These are phyloP conservation scores for Penicillium capsulatum DNA, from an alignment of 2,329 filamentous ascomycete species.

Conservation along the genomic window DNA sequence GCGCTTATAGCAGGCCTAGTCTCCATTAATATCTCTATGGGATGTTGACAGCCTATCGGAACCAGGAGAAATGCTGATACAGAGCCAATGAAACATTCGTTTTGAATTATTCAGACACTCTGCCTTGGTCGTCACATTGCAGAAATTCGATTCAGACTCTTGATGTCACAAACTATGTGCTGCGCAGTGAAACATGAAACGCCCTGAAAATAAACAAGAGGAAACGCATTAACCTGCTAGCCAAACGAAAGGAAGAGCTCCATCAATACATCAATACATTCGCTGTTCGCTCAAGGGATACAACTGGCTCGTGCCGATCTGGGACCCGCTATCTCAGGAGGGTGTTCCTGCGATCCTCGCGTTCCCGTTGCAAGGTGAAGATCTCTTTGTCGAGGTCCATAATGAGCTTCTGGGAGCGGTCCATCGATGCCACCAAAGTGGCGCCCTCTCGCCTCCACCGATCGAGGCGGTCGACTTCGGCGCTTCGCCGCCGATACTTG, in stretches of 20 bases:
- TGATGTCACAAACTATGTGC: constrained; percentile 24
- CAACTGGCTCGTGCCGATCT: constrained; percentile 8
- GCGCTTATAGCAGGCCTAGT: constrained; percentile 35
- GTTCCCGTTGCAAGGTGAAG: constrained; percentile 58
- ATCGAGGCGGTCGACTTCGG: constrained; percentile 69
- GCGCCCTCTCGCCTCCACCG: constrained; percentile 71
- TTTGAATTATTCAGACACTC: constrained; percentile 20
- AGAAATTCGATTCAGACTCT: constrained; percentile 25
- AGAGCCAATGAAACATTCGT: constrained; percentile 21
- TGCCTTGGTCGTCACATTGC: constrained; percentile 21
- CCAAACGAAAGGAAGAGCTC: constrained; percentile 12
- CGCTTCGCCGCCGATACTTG: constrained; percentile 69
- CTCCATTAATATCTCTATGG: constrained; percentile 25
- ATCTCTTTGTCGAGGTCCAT: constrained; percentile 68
- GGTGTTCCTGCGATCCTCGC: constrained; percentile 37
- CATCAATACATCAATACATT: constrained; percentile 22
- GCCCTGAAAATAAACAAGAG: too few relatives aligned
- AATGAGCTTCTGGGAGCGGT: constrained; percentile 68
- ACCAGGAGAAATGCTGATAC: constrained; percentile 10
- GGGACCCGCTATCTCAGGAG: constrained; percentile 22
- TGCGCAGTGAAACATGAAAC: constrained; percentile 28
- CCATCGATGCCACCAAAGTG: constrained; percentile 56
- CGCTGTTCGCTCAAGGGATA: constrained; percentile 12
- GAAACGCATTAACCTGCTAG: too few relatives aligned
- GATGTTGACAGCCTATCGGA: constrained; percentile 21